A percentile compares a stretch with the other conserved stretches of the same genome.
phyloP scores from a whole-genome alignment of 306 rosid genomes.

The Amphicarpaea edgeworthii region DNA sequence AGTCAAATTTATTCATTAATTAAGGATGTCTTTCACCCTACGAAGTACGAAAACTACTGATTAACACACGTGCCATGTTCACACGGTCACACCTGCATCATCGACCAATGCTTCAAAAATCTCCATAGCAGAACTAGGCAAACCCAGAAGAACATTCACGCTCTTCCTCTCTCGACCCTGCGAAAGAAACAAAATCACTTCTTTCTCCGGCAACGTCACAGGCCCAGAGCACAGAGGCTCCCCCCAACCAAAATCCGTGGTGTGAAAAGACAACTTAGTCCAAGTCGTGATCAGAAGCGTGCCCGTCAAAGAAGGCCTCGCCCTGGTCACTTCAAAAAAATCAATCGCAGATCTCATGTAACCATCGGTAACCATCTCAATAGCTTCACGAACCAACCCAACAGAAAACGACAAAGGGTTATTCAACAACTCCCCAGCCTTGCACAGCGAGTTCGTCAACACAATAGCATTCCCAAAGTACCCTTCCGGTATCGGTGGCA shows the following conservation, averaged over 20 bases:
- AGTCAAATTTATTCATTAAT: background rate
- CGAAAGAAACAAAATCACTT: constrained; percentile 69
- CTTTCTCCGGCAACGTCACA: constrained; percentile 75
- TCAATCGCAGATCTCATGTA: constrained; percentile 88
- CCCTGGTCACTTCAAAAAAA: constrained; percentile 76
- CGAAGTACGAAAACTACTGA: background rate
- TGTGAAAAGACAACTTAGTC: constrained; percentile 74
- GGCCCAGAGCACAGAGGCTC: constrained; percentile 79
- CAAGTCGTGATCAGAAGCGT: constrained; percentile 82
- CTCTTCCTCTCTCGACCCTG: constrained; percentile 64
- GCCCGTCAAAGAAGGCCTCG: constrained; percentile 73
- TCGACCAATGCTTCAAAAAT: constrained; percentile 52
- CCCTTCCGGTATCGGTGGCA: constrained; percentile 75
- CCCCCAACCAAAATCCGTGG: constrained; percentile 88
- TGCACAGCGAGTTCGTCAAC: constrained; percentile 64
- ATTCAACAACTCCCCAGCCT: constrained; percentile 61
- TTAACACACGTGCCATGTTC: too few species aligned
- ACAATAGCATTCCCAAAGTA: constrained; percentile 80
- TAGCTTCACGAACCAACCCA: constrained; percentile 62
- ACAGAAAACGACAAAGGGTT: constrained; percentile 65
- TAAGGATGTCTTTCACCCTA: background rate
- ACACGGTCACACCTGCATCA: constrained; percentile 60
- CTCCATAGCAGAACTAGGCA: constrained; percentile 85
- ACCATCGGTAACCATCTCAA: constrained; percentile 61
- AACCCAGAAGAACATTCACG: constrained; percentile 73